phyloP scores from a whole-genome alignment of 1,139 yeast genomes.

The Geotrichum europaeum region DNA sequence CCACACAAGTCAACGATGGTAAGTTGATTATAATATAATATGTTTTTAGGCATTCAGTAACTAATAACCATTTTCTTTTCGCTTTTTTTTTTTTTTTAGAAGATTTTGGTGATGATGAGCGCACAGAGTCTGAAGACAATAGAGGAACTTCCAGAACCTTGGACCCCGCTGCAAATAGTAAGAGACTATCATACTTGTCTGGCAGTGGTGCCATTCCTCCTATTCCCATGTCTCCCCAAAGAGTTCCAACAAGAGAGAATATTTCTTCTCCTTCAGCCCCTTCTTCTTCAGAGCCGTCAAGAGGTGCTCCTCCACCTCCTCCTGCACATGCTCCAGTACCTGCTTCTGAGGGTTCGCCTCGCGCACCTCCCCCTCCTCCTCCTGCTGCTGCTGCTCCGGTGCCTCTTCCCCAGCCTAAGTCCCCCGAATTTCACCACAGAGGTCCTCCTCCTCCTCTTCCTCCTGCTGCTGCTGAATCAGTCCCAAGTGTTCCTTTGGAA shows the following conservation, averaged over 20 bases:
- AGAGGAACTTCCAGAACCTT: background rate
- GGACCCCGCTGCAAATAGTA: conserved; percentile 19
- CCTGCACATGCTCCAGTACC: conserved; percentile 3
- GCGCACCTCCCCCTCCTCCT: conserved; percentile 6
- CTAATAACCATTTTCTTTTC: background rate
- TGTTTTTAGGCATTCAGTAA: background rate
- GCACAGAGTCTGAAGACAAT: conserved; percentile 32
- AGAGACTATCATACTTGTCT: conserved; percentile 25
- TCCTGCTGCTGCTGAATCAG: conserved; percentile 9
- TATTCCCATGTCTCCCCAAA: conserved; percentile 26
- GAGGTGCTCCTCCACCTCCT: conserved; percentile 23
- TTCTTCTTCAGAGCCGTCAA: conserved; percentile 24
- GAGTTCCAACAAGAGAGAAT: conserved; percentile 24
- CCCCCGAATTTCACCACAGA: background rate
- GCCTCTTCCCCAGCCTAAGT: conserved; percentile 7
- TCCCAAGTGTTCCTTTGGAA: conserved; percentile 12
- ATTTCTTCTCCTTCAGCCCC: conserved; percentile 11
- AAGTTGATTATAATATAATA: background rate
- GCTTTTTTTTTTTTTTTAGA: too few relatives aligned
- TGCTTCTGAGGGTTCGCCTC: background rate
- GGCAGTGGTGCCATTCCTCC: conserved; percentile 31
- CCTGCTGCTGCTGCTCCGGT: conserved; percentile 15
- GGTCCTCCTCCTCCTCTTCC: conserved; percentile 11
- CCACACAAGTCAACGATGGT: background rate
- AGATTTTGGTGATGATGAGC: conserved; percentile 34